Evolutionary conservation across 139 green algal species (phyloP).

Genomic region (Zygnema cylindricum): DNA sequence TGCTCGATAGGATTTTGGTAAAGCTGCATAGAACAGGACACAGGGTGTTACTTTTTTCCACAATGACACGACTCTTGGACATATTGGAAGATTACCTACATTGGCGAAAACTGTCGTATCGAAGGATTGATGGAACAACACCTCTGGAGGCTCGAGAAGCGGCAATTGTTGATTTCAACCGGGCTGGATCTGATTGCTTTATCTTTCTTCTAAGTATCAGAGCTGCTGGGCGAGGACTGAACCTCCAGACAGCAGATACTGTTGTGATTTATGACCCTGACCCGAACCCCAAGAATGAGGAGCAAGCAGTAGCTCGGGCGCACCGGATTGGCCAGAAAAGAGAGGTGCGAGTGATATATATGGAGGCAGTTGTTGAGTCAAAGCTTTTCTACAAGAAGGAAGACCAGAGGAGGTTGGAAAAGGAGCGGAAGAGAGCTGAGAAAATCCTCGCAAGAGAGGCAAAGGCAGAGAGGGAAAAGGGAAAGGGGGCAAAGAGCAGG

Average conservation of each 20-base stretch:
- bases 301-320: constrained; percentile 98
- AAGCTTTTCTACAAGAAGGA: constrained; percentile 55
- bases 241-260: constrained; percentile 95
- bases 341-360: constrained; percentile 79
- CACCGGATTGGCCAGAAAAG: constrained; percentile 99
- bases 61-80: constrained; percentile 95
- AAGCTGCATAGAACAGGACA: constrained; percentile 80
- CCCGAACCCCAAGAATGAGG: constrained; percentile 74
- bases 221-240: constrained; percentile 95
- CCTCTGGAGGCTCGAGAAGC: constrained; percentile 91
- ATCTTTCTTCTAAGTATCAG: constrained; percentile 95
- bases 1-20: constrained; percentile 89
- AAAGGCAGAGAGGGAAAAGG: neutral
- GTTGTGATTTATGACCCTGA: constrained; percentile 96
- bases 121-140: constrained; percentile 97
- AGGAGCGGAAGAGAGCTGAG: constrained; percentile 5
- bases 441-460: constrained; percentile 2
- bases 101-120: constrained; percentile 85
- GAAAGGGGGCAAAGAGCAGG: constrained; percentile 25
- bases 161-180: no score
- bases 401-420: constrained; percentile 32
- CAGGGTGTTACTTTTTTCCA: constrained; percentile 89
- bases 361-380: constrained; percentile 36
- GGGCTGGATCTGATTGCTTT: constrained; percentile 85
- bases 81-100: constrained; percentile 96